Conservation (phyloP, 1,284 basidiomycete species). For the Cutaneotrichosporon arboriforme region DNA sequence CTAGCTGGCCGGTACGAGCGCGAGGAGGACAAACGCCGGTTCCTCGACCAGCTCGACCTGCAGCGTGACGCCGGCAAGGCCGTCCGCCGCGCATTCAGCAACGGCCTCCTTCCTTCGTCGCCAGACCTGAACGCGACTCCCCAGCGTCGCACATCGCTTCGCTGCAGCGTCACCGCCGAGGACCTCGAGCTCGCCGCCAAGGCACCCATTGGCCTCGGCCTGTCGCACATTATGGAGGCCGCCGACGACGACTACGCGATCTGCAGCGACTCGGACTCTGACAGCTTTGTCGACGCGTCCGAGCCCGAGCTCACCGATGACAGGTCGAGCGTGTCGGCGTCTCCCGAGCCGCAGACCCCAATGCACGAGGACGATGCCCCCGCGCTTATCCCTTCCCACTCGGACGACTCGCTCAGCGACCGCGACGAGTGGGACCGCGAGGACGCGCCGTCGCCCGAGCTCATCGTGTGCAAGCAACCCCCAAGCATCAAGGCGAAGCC, state of each 20-base stretch:
- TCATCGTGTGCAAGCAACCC: background rate
- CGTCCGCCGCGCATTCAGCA: slow-evolving; percentile 36
- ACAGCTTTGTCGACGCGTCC: slow-evolving; percentile 1
- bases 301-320: slow-evolving; percentile 18
- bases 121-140: slow-evolving; percentile 16
- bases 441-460: background rate
- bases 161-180: slow-evolving; percentile 25
- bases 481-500: background rate
- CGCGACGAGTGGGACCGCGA: slow-evolving; percentile 11
- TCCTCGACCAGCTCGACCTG: slow-evolving; percentile 42
- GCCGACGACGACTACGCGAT: slow-evolving; percentile 1
- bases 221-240: slow-evolving; percentile 8
- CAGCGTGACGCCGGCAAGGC: slow-evolving; percentile 37
- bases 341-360: slow-evolving; percentile 17
- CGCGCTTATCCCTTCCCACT: slow-evolving; percentile 5
- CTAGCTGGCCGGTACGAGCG: slow-evolving; percentile 37
- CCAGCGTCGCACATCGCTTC: slow-evolving; percentile 22
- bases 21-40: slow-evolving; percentile 43
- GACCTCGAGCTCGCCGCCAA: slow-evolving; percentile 16
- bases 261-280: slow-evolving; percentile 11
- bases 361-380: slow-evolving; percentile 11
- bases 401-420: slow-evolving; percentile 13
- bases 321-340: slow-evolving; percentile 6
- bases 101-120: slow-evolving; percentile 21
- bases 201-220: background rate